Percentiles rank a stretch among this genome's conserved stretches.
Conservation (phyloP, 2,329 filamentous ascomycete genomes). For the Metarhizium sp. region DNA sequence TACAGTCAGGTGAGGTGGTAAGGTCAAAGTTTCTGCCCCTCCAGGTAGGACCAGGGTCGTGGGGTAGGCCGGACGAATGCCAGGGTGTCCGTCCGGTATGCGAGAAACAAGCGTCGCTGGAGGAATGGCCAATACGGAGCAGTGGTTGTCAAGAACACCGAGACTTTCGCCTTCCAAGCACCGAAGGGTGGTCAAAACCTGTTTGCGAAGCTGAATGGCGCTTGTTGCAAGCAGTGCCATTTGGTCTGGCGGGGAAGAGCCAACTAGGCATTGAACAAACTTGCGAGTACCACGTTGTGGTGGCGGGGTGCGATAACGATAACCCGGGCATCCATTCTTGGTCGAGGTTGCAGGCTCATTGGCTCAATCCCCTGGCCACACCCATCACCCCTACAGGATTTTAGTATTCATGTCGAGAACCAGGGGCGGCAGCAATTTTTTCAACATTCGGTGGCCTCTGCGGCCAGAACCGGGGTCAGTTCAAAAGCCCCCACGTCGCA, state of each 20-base stretch:
- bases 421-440: too few species aligned
- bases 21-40: conserved; percentile 1
- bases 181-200: background rate
- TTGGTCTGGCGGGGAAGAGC: conserved; percentile 5
- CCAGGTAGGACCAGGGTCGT: conserved; percentile 3
- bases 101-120: background rate
- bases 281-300: conserved; percentile 9
- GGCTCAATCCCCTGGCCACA: too few species aligned
- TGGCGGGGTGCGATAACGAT: conserved; percentile 30
- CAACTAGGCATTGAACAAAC: background rate
- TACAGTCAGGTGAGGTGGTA: background rate
- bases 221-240: conserved; percentile 7
- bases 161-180: background rate
- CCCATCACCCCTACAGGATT: too few species aligned
- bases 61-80: background rate
- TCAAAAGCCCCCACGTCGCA: too few species aligned
- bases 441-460: too few species aligned
- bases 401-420: too few species aligned
- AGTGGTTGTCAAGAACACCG: background rate
- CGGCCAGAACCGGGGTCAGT: too few species aligned
- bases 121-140: background rate
- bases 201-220: conserved; percentile 3
- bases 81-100: background rate
- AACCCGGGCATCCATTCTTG: conserved; percentile 17
- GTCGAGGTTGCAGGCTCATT: background rate